Base-by-base conservation (phyloP, 2,329 filamentous ascomycete genomes). In the Phaeoacremonium minimum region DNA sequence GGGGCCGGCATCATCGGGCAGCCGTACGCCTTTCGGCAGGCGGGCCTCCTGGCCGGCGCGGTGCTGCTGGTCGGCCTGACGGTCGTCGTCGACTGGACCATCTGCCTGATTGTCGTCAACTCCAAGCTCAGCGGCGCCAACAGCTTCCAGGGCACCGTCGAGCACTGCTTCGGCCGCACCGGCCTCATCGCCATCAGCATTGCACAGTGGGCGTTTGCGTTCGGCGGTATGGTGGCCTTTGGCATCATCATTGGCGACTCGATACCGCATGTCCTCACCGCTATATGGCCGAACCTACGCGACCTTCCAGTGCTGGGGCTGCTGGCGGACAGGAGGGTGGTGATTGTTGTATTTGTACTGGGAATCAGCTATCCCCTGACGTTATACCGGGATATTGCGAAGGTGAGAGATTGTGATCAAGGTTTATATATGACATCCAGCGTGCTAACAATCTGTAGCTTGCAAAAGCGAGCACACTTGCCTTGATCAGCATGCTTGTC, bases 161-260 rank as follows among this genome's bases (percentile, higher is more conserved):
- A 96, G 63, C 82, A 91, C 62, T 98, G 93, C 66, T 98, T 95
- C 64, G 93, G 93, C 6, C 83, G 80, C 52, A 74, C 83, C 14
- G 93, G 93, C 0, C 71, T 98, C 38, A 79, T 98, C 46, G 91
- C 93, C 41, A 96, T 98, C 48, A 75, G 69, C 42, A 47, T 97
- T 43, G 93, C 93, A 33, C 93, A 98, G 67, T 98, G 91, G 91
- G 84, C 88, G 18, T 98, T 98, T 72, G 93, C 93, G 4, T 98
- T 97, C 68, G 93, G 93, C 38, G 93, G 93, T 46, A 98, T 98
- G 93, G 80, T 98, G 38, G 93, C 93, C 12, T 98, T 97, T 61
- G 93, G 90, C 47, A 89, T 98, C 52, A 96, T 98, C 53, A 86
- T 98, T 8, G 93, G 93, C 41, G 93, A 98, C 60, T 90, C 87